A percentile compares a stretch with the other conserved stretches of the same genome.
Conservation (phyloP, 208 protist genomes). For the Crithidia mellificae region DNA sequence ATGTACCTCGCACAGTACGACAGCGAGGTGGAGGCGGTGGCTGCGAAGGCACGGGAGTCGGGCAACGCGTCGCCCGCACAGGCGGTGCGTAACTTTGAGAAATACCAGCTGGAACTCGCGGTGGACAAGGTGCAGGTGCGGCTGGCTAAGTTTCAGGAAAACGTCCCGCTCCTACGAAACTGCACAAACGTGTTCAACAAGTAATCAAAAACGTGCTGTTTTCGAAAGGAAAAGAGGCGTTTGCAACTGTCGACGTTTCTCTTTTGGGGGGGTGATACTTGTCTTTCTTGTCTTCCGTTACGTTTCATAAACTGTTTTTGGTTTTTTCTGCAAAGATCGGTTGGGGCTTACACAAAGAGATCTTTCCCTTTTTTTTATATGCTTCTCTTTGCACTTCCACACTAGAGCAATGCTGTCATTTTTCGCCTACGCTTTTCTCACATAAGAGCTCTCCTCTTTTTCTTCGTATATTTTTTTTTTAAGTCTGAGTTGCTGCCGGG, state of each 20-base stretch:
- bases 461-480: too few relatives aligned
- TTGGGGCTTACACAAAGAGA: too few relatives aligned
- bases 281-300: neutral
- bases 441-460: too few relatives aligned
- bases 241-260: conserved; percentile 8
- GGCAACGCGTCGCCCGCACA: conserved; percentile 19
- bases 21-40: conserved; percentile 9
- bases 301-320: neutral
- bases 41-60: conserved; percentile 2
- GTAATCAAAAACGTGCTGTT: neutral
- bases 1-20: conserved; percentile 40
- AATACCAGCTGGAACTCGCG: conserved; percentile 29
- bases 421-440: too few relatives aligned
- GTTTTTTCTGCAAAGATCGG: too few relatives aligned
- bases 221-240: too few relatives aligned
- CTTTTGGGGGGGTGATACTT: neutral
- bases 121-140: conserved; percentile 22
- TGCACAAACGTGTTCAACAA: conserved; percentile 36
- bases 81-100: conserved; percentile 30
- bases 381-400: too few relatives aligned
- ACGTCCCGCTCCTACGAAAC: conserved; percentile 39
- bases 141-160: conserved; percentile 31
- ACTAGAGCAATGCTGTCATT: too few relatives aligned
- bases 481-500: too few relatives aligned
- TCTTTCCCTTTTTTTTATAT: too few relatives aligned